Base-by-base conservation (phyloP, 23 red algal genomes). In the Cyanidiococcus yangmingshanensis region DNA sequence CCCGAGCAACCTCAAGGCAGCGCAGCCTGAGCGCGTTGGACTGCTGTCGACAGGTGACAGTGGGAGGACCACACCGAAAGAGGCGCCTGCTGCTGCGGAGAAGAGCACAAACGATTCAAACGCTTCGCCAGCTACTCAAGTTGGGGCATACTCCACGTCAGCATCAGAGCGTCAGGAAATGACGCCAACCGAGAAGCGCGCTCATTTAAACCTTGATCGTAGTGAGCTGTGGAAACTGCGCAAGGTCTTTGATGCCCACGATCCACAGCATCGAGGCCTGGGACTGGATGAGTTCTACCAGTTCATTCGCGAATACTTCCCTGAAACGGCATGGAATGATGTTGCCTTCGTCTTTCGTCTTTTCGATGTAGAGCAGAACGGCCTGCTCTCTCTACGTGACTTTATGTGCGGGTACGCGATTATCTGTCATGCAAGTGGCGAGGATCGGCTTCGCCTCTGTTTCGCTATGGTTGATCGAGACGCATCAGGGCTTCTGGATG, bases 391-490 rank as follows among this genome's bases (percentile, higher is more conserved):
- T 26, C 76, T 91, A 29, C 80, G 81, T 27, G 89, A 91, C 37
- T 91, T 91, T 41, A 82, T 91, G 41, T 80, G 84, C 35, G 89
- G 89, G 30, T 83, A 76, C 59, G 68, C 85, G 39, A 76, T 89
- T 57, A 80, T 89, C 40, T 68, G 83, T 26, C 82, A 79, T 37
- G 85, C 80, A 32, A 79, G 59, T 45, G 77, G 75, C 27, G 77
- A 85, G 39, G 90, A 95, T 31, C 79, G 83, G 27, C 76, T 89
- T 24, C 77, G 87, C 0, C 89, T 87, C 79, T 79, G 88, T 39
- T 95, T 95, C 57, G 59, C 77, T 18, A 89, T 95, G 86, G 88
- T 82, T 39, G 90, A 95, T 57, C 40, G 30, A 1, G 87, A 95
- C 82, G 67, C 51, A 12, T 76, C 68, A 16, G 90, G 86, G 79